These are phyloP conservation scores for Xylaria sp. DNA, from an alignment of 2,329 filamentous ascomycete genomes.

Conservation along the genomic window DNA sequence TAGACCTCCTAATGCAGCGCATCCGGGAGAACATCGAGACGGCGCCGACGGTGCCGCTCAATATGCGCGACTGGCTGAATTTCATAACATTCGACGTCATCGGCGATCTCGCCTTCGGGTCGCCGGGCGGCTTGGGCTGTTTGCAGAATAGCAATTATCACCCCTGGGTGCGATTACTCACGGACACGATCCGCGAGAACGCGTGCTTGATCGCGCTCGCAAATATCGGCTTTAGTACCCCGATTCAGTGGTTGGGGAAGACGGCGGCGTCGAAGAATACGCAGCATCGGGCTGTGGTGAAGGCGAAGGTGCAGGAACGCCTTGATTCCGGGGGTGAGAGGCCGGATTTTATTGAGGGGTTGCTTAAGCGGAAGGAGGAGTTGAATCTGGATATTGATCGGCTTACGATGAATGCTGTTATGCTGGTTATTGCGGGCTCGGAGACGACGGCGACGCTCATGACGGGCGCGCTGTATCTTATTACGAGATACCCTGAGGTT, in stretches of 20 bases:
- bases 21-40: constrained; percentile 29
- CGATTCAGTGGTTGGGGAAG: constrained; percentile 19
- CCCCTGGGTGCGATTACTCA: constrained; percentile 34
- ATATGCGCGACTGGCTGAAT: constrained; percentile 38
- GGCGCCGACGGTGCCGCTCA: constrained; percentile 22
- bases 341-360: constrained; percentile 32
- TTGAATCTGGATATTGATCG: constrained; percentile 21
- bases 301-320: constrained; percentile 27
- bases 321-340: constrained; percentile 28
- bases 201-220: constrained; percentile 20
- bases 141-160: constrained; percentile 33
- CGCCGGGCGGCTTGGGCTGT: constrained; percentile 35
- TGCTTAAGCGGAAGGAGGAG: constrained; percentile 30
- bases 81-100: constrained; percentile 41
- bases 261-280: constrained; percentile 20
- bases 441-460: constrained; percentile 48
- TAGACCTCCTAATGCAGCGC: constrained; percentile 33
- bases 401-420: constrained; percentile 24
- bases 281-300: constrained; percentile 22
- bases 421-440: constrained; percentile 42
- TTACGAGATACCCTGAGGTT: constrained; percentile 35
- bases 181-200: constrained; percentile 25
- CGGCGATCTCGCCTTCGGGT: constrained; percentile 44
- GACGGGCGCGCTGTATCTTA: constrained; percentile 35
- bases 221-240: constrained; percentile 17